Conservation (phyloP, 306 rosid species). For the Purshia tridentata region DNA sequence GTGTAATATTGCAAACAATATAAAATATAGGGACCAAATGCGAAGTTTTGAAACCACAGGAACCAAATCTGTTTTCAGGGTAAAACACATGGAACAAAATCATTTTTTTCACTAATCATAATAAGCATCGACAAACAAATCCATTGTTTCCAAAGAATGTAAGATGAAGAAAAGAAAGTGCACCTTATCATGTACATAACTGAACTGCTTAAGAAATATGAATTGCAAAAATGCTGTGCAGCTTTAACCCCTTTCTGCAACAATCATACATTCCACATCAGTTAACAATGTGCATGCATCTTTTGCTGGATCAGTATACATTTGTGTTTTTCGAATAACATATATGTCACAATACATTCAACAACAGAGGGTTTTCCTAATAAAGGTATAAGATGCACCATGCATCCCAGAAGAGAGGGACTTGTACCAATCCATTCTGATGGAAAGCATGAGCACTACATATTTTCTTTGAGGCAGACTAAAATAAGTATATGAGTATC, state of each 20-base stretch:
- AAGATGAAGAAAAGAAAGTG: conserved; percentile 19
- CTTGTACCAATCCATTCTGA: not conserved
- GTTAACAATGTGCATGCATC: conserved; percentile 5
- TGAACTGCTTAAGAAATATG: conserved; percentile 77
- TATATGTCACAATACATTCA: not conserved
- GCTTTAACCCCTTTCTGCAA: conserved; percentile 82
- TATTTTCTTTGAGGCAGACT: not conserved
- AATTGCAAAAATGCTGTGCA: conserved; percentile 76
- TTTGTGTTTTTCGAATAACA: not conserved
- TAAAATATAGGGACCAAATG: no score
- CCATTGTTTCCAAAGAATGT: not conserved
- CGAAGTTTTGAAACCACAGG: no score
- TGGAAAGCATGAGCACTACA: not conserved
- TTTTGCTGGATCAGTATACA: conserved; percentile 2
- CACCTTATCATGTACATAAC: conserved; percentile 92
- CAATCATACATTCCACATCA: conserved; percentile 23
- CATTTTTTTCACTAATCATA: not conserved
- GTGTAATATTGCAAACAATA: no score
- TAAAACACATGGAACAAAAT: no score
- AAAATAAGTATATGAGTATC: not conserved
- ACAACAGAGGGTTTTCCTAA: not conserved
- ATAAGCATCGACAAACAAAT: not conserved
- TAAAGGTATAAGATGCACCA: not conserved
- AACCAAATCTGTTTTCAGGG: no score
- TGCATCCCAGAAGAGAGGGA: no score